A percentile compares a stretch with the other conserved stretches of the same genome.
Conservation (phyloP, 441 rosid species). For the Populus tomentosa region DNA sequence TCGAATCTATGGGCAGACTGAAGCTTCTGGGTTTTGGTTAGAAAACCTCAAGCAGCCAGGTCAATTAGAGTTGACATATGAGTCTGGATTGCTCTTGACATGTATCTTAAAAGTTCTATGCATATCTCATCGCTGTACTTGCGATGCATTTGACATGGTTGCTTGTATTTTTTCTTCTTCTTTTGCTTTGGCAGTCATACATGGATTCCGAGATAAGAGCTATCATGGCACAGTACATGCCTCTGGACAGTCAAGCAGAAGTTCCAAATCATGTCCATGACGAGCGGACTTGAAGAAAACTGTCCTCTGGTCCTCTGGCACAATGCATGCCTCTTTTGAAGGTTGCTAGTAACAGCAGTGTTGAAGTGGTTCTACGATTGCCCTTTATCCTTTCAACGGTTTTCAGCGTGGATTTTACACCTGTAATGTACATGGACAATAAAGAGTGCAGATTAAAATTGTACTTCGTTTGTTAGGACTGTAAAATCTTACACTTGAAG, state of each 20-base stretch:
- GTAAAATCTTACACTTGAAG: constrained; percentile 20
- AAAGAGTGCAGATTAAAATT: constrained; percentile 22
- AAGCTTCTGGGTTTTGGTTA: background rate
- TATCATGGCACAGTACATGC: constrained; percentile 99
- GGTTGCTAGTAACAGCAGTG: constrained; percentile 1
- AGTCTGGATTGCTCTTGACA: background rate
- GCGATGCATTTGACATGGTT: background rate
- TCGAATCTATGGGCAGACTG: background rate
- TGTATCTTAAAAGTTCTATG: background rate
- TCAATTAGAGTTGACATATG: background rate
- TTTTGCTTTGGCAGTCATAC: constrained; percentile 58
- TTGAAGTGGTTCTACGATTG: constrained; percentile 1
- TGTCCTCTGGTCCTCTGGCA: too few species aligned
- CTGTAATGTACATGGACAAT: constrained; percentile 34
- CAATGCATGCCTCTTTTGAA: background rate
- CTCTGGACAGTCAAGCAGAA: constrained; percentile 85
- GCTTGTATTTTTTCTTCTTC: background rate
- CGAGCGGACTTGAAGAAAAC: constrained; percentile 41
- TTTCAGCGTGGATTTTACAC: constrained; percentile 19
- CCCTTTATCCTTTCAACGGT: constrained; percentile 11
- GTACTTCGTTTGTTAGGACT: constrained; percentile 12
- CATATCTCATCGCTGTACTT: background rate
- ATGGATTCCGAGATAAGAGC: constrained; percentile 99
- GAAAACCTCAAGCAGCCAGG: background rate
- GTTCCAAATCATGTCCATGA: constrained; percentile 62